phyloP scores from a whole-genome alignment of 1,284 basidiomycete genomes.

The Trametes pubescens region DNA sequence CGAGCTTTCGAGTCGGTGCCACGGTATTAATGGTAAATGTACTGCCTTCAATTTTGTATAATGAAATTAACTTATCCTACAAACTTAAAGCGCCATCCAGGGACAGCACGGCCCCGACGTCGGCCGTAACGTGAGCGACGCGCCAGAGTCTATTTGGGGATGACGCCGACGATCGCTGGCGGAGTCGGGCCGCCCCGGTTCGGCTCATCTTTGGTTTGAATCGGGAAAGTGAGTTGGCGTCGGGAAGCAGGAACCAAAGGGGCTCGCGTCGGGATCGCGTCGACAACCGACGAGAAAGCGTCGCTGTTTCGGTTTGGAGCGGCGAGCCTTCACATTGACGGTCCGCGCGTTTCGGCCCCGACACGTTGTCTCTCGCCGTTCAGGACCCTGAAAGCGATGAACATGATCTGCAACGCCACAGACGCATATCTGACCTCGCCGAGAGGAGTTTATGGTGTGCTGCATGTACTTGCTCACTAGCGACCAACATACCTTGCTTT shows the following conservation, averaged over 20 bases:
- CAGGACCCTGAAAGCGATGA: slow-evolving; percentile 1
- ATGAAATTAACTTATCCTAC: no score
- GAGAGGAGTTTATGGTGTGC: no score
- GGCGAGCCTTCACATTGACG: not conserved
- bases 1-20: no score
- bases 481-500: not conserved
- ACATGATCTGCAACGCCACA: not conserved
- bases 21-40: no score
- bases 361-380: not conserved
- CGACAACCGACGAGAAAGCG: not conserved
- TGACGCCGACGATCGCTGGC: not conserved
- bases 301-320: not conserved
- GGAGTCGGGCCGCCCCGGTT: not conserved
- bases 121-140: not conserved
- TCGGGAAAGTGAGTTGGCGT: not conserved
- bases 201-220: not conserved
- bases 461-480: no score
- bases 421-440: not conserved
- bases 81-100: not conserved
- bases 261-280: not conserved
- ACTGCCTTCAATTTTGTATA: no score
- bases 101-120: not conserved
- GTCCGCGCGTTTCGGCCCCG: not conserved
- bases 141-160: not conserved
- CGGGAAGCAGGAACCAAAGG: not conserved